A percentile compares a stretch with the other conserved stretches of the same genome.
phyloP scores from a whole-genome alignment of 1,284 basidiomycete genomes.

The Leccinum angustisporum region DNA sequence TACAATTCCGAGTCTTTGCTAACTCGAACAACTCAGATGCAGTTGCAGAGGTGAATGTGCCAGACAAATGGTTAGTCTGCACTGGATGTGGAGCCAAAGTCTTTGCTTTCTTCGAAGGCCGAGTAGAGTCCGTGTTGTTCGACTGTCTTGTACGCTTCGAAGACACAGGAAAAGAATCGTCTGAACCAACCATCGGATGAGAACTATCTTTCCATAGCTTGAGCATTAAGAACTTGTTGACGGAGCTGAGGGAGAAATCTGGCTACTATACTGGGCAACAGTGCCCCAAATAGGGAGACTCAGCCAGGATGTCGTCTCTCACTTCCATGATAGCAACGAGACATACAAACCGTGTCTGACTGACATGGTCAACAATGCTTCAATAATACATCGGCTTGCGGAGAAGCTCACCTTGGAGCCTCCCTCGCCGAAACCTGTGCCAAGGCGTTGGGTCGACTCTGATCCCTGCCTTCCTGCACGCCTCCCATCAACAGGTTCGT shows the following conservation, averaged over 20 bases:
- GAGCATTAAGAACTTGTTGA: slow-evolving; percentile 30
- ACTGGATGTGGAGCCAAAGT: not conserved
- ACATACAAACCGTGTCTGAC: slow-evolving; percentile 6
- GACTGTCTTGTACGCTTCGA: slow-evolving; percentile 22
- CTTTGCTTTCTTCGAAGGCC: slow-evolving; percentile 18
- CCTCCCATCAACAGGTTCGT: slow-evolving; percentile 63
- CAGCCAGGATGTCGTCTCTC: not conserved
- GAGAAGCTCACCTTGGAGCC: slow-evolving; percentile 32
- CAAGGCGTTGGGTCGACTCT: slow-evolving; percentile 40
- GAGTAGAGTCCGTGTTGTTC: slow-evolving; percentile 2
- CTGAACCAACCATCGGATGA: slow-evolving; percentile 10
- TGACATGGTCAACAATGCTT: slow-evolving; percentile 56
- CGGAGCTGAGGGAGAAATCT: not conserved
- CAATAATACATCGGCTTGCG: slow-evolving; percentile 43
- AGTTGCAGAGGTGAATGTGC: slow-evolving; percentile 10
- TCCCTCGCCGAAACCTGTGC: slow-evolving; percentile 17
- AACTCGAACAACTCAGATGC: slow-evolving; percentile 20
- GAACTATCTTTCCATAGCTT: slow-evolving; percentile 55
- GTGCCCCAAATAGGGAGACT: slow-evolving; percentile 5
- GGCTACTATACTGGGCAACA: slow-evolving; percentile 1
- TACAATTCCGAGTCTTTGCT: slow-evolving; percentile 26
- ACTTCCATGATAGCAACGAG: slow-evolving; percentile 16
- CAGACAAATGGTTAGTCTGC: not conserved
- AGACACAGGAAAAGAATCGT: slow-evolving; percentile 30
- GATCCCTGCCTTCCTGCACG: slow-evolving; percentile 64